These are phyloP conservation scores for Diaporthe caulivora DNA, from an alignment of 2,329 filamentous ascomycete species.

Conservation along the genomic window DNA sequence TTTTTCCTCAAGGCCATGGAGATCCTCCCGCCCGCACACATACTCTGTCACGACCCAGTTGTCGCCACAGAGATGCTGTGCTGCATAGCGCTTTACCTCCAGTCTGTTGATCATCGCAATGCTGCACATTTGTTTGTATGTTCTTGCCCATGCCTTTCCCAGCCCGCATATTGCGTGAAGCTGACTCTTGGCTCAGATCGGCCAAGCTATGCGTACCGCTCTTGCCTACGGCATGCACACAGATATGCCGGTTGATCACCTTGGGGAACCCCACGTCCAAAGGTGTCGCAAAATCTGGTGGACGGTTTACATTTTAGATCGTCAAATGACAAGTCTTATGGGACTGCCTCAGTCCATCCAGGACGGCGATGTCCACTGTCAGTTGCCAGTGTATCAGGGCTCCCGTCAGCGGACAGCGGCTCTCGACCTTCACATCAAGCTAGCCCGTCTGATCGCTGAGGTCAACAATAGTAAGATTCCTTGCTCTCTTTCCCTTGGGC, in stretches of 20 bases:
- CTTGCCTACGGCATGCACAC: conserved; percentile 65
- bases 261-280: conserved; percentile 56
- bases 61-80: conserved; percentile 63
- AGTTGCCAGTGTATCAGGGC: conserved; percentile 40
- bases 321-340: conserved; percentile 66
- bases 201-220: conserved; percentile 64
- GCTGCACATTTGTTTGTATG: conserved; percentile 20
- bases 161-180: not conserved
- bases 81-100: conserved; percentile 64
- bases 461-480: conserved; percentile 37
- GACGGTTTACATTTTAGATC: conserved; percentile 66
- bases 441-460: conserved; percentile 36
- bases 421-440: conserved; percentile 38
- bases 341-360: conserved; percentile 62
- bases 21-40: conserved; percentile 57
- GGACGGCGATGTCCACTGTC: conserved; percentile 63
- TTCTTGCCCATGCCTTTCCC: not conserved
- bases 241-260: conserved; percentile 58
- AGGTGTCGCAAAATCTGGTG: conserved; percentile 65
- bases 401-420: conserved; percentile 32
- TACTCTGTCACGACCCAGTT: conserved; percentile 56
- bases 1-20: conserved; percentile 60
- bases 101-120: conserved; percentile 60
- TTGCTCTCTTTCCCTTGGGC: not conserved
- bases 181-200: conserved; percentile 51